Evolutionary conservation across 768 basidiomycete genomes (phyloP), one percentile per base, ranked within the genome.

Genomic region (Cystobasidiopsis lactophilus): DNA sequence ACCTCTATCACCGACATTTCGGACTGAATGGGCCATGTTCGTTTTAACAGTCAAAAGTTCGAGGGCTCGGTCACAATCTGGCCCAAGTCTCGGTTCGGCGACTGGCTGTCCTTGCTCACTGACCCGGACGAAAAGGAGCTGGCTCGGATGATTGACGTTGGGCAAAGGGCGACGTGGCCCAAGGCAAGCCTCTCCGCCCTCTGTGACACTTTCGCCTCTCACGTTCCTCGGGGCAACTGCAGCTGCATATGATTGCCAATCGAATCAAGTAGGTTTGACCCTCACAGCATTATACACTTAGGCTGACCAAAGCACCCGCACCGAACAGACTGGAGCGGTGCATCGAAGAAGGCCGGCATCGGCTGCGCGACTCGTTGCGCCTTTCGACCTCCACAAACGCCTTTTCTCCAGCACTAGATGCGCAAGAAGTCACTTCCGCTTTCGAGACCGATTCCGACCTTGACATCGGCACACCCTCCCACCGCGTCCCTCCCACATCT

Each of bases 191-290:
- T 24, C 11, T 23, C 9, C 24, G 18, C 16, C 1, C 0, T 35
- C 33, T 7, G 9, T 35, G 33, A 35, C 33, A 21, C 23, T 18
- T 14, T 33, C 24, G 23, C 5, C 10, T 31, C 10, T n/a, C n/a
- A 5, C 38, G 16, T n/a, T 19, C 5, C 46, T 18, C 5, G 29
- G 18, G 27, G 13, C 23, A 2, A n/a, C 9, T 13, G 29, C 60
- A 89, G 86, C 68, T 93, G 14, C 85, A 85, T 60, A 95, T 96
- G 76, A 83, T 95, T 54, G 77, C 80, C 63, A 95, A 96, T 65
- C 74, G 91, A n/a, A 73, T 77, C 60, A 75, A 55, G 64, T 68
- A 18, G 57, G 63, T 29, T 19, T 40, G 4, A 30, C 9, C 18
- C 7, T 26, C 24, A 14, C 43, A n/a, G 24, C 5, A 4, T 14